Percentiles rank a stretch among this genome's conserved stretches.
Conservation (phyloP, 179 eudicot species). For the Camellia oleifera region DNA sequence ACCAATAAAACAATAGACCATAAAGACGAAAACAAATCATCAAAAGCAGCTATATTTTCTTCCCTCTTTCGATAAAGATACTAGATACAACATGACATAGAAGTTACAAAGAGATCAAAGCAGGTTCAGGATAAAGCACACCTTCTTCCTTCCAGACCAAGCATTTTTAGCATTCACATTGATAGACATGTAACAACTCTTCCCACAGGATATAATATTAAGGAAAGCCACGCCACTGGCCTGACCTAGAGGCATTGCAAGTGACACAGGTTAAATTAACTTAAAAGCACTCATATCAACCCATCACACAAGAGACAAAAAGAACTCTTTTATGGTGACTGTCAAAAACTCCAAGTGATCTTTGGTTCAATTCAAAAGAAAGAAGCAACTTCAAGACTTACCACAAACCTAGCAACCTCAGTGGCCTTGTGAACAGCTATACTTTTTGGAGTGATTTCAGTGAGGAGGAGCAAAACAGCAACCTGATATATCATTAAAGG, state of each 20-base stretch:
- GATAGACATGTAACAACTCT: constrained; percentile 49
- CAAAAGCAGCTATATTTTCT: not conserved
- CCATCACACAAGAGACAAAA: not conserved
- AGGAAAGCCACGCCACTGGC: constrained; percentile 99
- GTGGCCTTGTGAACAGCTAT: constrained; percentile 98
- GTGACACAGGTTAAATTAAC: constrained; percentile 5
- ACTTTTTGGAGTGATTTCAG: constrained; percentile 99
- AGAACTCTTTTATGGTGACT: not conserved
- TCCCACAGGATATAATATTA: constrained; percentile 92
- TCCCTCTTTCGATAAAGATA: not conserved
- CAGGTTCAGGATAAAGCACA: constrained; percentile 14
- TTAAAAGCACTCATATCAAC: not conserved
- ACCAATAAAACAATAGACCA: not conserved
- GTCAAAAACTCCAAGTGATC: not conserved
- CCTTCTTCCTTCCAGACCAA: constrained; percentile 94
- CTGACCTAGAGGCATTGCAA: constrained; percentile 67
- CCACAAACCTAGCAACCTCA: constrained; percentile 97
- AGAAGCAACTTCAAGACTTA: constrained; percentile 31
- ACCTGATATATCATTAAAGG: constrained; percentile 50
- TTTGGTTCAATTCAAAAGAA: constrained; percentile 11
- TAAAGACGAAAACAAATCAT: not conserved
- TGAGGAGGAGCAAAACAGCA: constrained; percentile 76
- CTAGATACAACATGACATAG: not conserved
- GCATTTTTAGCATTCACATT: constrained; percentile 73
- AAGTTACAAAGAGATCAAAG: constrained; percentile 5